phyloP scores from a whole-genome alignment of 805 yeast species.

The Candida takata region DNA sequence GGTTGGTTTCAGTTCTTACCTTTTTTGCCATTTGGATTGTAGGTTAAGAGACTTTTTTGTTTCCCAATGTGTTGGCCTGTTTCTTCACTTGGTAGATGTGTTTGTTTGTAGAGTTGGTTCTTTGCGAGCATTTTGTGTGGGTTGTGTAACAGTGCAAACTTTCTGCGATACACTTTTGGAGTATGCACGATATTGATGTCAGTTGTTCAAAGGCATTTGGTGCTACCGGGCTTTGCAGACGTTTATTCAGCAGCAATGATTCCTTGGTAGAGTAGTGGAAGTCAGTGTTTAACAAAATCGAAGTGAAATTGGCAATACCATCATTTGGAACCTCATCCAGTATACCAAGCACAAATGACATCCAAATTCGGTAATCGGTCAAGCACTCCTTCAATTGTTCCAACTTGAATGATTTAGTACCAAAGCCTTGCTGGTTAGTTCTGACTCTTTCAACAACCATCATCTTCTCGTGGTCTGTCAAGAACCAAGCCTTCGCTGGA shows the following conservation, averaged over 20 bases:
- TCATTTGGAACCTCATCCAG: constrained; percentile 45
- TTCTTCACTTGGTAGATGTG: no score
- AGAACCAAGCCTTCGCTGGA: constrained; percentile 45
- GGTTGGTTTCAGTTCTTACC: no score
- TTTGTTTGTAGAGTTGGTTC: no score
- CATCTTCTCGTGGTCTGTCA: constrained; percentile 37
- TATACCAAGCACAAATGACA: constrained; percentile 35
- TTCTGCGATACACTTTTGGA: no score
- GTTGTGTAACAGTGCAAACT: no score
- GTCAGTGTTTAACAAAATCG: constrained; percentile 11
- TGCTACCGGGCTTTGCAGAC: no score
- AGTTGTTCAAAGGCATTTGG: no score
- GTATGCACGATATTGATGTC: no score
- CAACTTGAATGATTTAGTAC: constrained; percentile 45
- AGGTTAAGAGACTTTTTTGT: neutral
- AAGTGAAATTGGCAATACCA: constrained; percentile 28
- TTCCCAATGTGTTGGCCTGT: no score
- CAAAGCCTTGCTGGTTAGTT: constrained; percentile 50
- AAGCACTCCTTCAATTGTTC: constrained; percentile 42
- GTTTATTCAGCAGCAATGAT: no score
- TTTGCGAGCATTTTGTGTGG: no score
- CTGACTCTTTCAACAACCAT: constrained; percentile 46
- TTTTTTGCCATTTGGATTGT: constrained; percentile 25
- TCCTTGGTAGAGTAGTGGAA: no score
- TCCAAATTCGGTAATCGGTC: constrained; percentile 42